Conservation (phyloP, 2,329 filamentous ascomycete genomes). For the Cladophialophora immunda region DNA sequence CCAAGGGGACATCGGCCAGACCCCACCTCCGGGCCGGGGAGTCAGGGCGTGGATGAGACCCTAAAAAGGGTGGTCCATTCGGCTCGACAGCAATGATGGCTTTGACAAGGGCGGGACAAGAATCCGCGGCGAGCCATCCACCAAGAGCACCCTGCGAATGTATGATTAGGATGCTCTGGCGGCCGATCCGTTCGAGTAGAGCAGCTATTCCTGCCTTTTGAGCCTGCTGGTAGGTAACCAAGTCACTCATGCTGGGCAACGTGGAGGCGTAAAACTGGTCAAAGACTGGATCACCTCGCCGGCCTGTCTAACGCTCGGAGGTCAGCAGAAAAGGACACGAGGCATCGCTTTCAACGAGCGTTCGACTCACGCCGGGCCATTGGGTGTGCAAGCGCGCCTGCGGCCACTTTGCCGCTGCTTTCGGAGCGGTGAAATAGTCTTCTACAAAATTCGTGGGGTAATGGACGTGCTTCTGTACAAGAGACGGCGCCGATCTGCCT, state of each 20-base stretch:
- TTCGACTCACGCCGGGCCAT: background rate
- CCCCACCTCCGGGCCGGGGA: constrained; percentile 51
- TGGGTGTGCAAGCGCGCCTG: background rate
- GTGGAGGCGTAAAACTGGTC: constrained; percentile 2
- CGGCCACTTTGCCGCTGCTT: background rate
- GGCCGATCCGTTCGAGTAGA: constrained; percentile 56
- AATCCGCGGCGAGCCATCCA: constrained; percentile 60
- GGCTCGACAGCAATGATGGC: constrained; percentile 64
- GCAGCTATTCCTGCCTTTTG: constrained; percentile 30
- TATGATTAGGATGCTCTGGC: constrained; percentile 55
- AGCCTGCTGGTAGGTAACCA: background rate
- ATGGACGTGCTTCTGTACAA: constrained; percentile 6
- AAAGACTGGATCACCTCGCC: background rate
- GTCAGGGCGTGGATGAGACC: constrained; percentile 45
- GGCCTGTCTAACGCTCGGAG: background rate
- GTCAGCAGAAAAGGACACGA: background rate
- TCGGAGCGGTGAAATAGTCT: background rate
- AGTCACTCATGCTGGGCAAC: background rate
- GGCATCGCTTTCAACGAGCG: background rate
- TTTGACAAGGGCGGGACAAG: constrained; percentile 57
- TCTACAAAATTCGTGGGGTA: constrained; percentile 13
- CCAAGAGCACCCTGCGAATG: constrained; percentile 61
- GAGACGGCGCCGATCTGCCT: constrained; percentile 45
- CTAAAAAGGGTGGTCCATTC: constrained; percentile 60
- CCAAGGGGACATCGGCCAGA: constrained; percentile 45